A percentile compares a stretch with the other conserved stretches of the same genome.
Conservation (phyloP, 495 filamentous ascomycete genomes). For the Penicillium riverlandense region DNA sequence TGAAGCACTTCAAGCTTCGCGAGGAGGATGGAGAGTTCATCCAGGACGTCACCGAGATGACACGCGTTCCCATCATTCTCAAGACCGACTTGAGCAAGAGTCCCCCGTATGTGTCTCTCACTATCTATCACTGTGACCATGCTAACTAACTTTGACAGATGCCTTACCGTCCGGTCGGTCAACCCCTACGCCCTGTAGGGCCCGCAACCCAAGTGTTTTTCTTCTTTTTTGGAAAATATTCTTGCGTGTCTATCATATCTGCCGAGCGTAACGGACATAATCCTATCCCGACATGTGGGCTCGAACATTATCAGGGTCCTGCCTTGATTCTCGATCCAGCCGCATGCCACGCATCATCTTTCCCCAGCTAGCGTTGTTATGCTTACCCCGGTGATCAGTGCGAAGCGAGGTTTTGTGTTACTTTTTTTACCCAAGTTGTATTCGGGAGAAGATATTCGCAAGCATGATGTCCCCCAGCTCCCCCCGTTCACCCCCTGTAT, state of each 20-base stretch:
- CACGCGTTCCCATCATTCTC: conserved; percentile 86
- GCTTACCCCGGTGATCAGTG: neutral
- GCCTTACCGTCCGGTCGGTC: conserved; percentile 92
- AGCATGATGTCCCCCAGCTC: too few relatives aligned
- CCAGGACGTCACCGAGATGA: conserved; percentile 97
- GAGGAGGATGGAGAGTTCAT: conserved; percentile 95
- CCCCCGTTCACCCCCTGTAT: too few relatives aligned
- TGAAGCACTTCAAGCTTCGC: conserved; percentile 79
- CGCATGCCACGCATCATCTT: too few relatives aligned
- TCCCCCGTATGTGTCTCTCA: conserved; percentile 72
- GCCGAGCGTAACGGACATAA: conserved; percentile 19
- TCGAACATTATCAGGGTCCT: conserved; percentile 17
- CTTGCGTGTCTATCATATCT: conserved; percentile 22
- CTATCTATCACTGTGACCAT: neutral
- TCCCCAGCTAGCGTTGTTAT: conserved; percentile 6
- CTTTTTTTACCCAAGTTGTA: too few relatives aligned
- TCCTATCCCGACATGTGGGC: conserved; percentile 14
- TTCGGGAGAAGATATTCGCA: too few relatives aligned
- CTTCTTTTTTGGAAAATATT: conserved; percentile 21
- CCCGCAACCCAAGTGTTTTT: conserved; percentile 1
- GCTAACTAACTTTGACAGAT: conserved; percentile 52
- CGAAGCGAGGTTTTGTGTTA: too few relatives aligned
- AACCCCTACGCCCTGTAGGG: conserved; percentile 87
- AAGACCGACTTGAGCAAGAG: conserved; percentile 99
- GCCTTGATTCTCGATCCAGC: neutral